Conservation (phyloP, 2,329 filamentous ascomycete species). For the Claviceps spartinae region DNA sequence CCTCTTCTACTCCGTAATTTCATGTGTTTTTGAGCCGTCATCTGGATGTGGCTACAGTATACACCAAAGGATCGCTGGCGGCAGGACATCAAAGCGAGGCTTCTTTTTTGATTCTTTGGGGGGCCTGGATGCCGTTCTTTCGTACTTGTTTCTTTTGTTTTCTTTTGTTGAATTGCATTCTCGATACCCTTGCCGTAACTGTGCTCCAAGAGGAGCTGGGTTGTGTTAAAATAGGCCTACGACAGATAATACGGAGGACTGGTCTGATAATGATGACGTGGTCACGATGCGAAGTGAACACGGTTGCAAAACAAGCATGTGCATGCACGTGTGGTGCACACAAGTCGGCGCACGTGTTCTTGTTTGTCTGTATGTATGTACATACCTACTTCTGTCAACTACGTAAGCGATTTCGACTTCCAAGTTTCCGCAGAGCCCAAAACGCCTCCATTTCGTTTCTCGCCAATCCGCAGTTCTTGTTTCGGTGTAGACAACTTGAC, state of each 20-base stretch:
- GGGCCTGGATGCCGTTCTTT: background rate
- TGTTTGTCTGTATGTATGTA: too few species aligned
- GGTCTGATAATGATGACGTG: background rate
- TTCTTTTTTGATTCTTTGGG: background rate
- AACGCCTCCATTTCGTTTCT: too few species aligned
- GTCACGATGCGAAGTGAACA: background rate
- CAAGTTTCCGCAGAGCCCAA: too few species aligned
- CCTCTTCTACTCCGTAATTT: background rate
- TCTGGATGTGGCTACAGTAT: background rate
- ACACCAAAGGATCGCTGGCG: background rate
- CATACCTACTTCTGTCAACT: too few species aligned
- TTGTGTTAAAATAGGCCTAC: background rate
- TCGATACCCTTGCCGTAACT: slow-evolving; percentile 16
- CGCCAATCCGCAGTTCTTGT: too few species aligned
- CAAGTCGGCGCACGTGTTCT: too few species aligned
- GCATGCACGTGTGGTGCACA: background rate
- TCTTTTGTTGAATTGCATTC: slow-evolving; percentile 3
- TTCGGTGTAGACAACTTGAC: too few species aligned
- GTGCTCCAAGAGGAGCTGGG: background rate
- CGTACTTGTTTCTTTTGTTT: background rate
- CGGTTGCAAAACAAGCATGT: background rate
- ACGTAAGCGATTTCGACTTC: too few species aligned
- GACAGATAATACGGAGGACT: background rate
- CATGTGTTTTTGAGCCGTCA: background rate
- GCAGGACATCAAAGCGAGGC: background rate